A percentile compares a stretch with the other conserved stretches of the same genome.
Conservation (phyloP, 202 grass and related monocot species). For the Carex arenaria region DNA sequence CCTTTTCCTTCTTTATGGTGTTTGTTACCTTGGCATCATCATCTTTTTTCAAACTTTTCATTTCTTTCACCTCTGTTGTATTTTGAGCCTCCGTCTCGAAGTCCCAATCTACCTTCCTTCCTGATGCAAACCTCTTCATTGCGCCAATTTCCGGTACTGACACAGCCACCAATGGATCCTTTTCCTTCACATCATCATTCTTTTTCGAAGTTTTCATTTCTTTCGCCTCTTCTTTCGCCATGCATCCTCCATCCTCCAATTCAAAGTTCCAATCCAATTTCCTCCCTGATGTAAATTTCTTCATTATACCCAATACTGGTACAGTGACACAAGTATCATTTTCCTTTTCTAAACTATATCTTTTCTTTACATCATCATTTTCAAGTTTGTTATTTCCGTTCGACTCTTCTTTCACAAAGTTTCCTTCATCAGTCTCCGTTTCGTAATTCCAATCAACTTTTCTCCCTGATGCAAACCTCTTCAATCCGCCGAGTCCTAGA, state of each 20-base stretch:
- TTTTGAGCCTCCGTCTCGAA: conserved; percentile 16
- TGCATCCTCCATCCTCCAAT: conserved; percentile 1
- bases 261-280: conserved; percentile 48
- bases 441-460: conserved; percentile 49
- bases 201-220: neutral
- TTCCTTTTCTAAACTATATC: neutral
- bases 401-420: neutral
- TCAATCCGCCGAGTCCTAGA: conserved; percentile 44
- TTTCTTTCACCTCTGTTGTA: conserved; percentile 14
- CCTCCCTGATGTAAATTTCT: conserved; percentile 47
- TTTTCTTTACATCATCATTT: neutral
- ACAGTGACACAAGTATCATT: neutral
- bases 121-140: conserved; percentile 52
- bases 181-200: neutral
- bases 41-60: neutral
- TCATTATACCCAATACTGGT: conserved; percentile 36
- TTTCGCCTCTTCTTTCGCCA: neutral
- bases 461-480: conserved; percentile 53
- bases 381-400: neutral
- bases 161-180: neutral
- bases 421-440: conserved; percentile 30
- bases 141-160: conserved; percentile 30
- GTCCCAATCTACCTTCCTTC: conserved; percentile 49
- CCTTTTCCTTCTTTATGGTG: neutral
- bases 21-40: neutral